Base-by-base conservation (phyloP, 768 basidiomycete species). In the Naganishia antarctica region DNA sequence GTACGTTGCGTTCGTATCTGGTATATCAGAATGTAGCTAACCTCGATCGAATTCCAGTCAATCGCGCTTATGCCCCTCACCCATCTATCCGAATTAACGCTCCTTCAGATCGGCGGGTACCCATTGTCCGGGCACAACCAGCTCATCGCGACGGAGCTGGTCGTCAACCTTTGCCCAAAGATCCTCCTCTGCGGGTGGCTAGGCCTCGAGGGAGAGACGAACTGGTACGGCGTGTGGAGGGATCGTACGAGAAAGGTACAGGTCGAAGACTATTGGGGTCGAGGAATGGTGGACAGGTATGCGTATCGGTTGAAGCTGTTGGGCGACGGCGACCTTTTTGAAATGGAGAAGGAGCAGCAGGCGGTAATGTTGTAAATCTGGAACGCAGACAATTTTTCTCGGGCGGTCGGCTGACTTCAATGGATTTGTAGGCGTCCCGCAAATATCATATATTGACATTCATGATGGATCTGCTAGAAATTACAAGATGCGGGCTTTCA, bases 61-160 rank as follows among this genome's bases (percentile, higher is more conserved):
- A 63, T 62, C 16, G 66, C 73, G 0, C 67, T 76, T 16, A 26
- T 32, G 4, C 74, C 74, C 0, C 65, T 76, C 8, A 41, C 64
- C 2, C 9, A 57, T 3, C 66, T 74, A 1, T 67, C 73, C 1
- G 62, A 72, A n/a, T 68, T 76, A 2, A 69, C 64, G 11, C 66
- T 76, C 3, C 70, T 76, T 11, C 74, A 76, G 67, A 65, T 76
- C 40, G 74, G 74, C 16, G 73, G 71, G 8, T 76, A 76, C 63
- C 69, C 70, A 3, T 69, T 74, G 25, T 60, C 72, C 1, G 25
- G 53, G 1, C 21, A 47, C 1, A 37, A 67, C 0, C 74, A 76
- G 46, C 37, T 61, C 3, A 26, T 41, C 9, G 71, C 73, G 26
- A 69, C 66, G 15, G 40, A 46, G 4, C 65, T 69, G 18, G 60